phyloP scores from a whole-genome alignment of 176 grass and related monocot species.

The Urochloa ruziziensis region DNA sequence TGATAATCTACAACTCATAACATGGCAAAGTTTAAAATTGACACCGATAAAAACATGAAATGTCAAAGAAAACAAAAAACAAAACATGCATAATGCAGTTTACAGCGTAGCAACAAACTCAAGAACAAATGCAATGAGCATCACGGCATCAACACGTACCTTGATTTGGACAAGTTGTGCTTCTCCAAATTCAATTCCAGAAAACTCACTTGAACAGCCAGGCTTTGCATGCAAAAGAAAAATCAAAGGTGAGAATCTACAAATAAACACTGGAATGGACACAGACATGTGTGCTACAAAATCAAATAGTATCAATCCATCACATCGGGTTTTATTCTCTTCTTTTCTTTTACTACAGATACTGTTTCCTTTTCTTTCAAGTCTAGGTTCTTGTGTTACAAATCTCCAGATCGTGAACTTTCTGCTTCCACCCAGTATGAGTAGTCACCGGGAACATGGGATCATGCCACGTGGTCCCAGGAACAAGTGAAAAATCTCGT shows the following conservation, averaged over 20 bases:
- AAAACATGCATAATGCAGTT: constrained; percentile 4
- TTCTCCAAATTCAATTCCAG: constrained; percentile 81
- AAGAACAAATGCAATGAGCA: constrained; percentile 6
- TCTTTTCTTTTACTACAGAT: background rate
- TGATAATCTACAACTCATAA: constrained; percentile 62
- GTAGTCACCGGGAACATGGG: background rate
- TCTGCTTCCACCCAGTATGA: background rate
- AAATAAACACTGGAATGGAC: constrained; percentile 10
- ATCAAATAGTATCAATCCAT: background rate
- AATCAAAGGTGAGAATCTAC: constrained; percentile 28
- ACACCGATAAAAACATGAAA: background rate
- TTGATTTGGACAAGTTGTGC: constrained; percentile 98
- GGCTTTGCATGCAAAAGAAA: constrained; percentile 67
- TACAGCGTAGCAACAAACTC: background rate
- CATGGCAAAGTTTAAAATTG: constrained; percentile 10
- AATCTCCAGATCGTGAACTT: background rate
- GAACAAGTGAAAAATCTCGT: background rate
- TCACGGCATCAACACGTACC: constrained; percentile 35
- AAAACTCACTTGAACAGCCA: constrained; percentile 87
- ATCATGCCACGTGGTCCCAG: background rate
- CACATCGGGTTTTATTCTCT: background rate
- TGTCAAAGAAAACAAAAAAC: background rate
- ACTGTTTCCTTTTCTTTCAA: background rate
- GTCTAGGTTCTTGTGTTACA: background rate
- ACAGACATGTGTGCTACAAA: background rate